Percentiles rank a stretch among this genome's conserved stretches.
These are phyloP conservation scores for Rhodofomes roseus DNA, from an alignment of 1,284 basidiomycete genomes.

Conservation along the genomic window DNA sequence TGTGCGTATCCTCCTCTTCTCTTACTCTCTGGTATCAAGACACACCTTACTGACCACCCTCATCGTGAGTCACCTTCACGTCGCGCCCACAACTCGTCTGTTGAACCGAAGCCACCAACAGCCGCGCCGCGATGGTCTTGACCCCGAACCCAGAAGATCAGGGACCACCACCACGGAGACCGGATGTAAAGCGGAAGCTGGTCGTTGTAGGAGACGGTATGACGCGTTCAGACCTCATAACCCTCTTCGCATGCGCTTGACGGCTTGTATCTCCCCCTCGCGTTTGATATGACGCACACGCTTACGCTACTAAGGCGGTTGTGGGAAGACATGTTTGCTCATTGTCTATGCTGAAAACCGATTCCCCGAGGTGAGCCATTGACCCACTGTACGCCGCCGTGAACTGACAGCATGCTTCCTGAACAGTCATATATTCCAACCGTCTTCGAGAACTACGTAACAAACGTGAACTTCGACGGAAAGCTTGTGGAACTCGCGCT, in stretches of 20 bases:
- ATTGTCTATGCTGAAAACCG: slow-evolving; percentile 97
- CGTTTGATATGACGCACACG: not conserved
- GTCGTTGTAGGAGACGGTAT: slow-evolving; percentile 89
- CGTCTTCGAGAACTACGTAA: slow-evolving; percentile 97
- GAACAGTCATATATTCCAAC: slow-evolving; percentile 92
- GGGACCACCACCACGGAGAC: slow-evolving; percentile 41
- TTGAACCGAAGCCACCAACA: not conserved
- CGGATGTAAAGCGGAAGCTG: slow-evolving; percentile 85
- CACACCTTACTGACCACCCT: not conserved
- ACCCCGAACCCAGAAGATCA: not conserved
- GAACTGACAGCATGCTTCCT: not conserved
- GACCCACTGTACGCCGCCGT: not conserved
- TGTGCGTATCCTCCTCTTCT: not conserved
- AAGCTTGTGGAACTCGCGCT: slow-evolving; percentile 92
- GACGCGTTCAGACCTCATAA: slow-evolving; percentile 10
- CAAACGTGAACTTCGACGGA: slow-evolving; percentile 83
- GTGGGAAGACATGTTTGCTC: slow-evolving; percentile 88
- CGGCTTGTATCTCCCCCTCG: slow-evolving; percentile 17
- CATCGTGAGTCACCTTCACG: not conserved
- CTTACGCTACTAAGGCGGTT: slow-evolving; percentile 50
- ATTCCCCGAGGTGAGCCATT: slow-evolving; percentile 83
- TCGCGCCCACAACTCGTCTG: not conserved
- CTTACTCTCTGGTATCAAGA: not conserved
- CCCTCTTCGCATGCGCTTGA: slow-evolving; percentile 28
- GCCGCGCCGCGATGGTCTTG: not conserved